These are phyloP conservation scores for Russula foetens DNA, from an alignment of 768 basidiomycete genomes.

Conservation along the genomic window DNA sequence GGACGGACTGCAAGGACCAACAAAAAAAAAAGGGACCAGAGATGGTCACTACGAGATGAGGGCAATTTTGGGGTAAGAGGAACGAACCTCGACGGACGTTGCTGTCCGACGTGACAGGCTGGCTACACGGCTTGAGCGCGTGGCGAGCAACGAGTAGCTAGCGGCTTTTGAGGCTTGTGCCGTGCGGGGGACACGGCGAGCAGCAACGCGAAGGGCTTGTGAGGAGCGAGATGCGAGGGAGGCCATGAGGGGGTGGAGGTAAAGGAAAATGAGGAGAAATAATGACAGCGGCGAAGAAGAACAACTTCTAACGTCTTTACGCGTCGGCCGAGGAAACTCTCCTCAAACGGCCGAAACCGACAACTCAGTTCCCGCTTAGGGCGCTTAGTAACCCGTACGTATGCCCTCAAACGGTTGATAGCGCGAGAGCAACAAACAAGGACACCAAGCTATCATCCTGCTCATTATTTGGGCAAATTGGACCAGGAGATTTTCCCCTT, in stretches of 20 bases:
- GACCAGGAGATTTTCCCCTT: not conserved
- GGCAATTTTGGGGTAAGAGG: not conserved
- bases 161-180: conserved; percentile 40
- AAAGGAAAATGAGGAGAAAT: not conserved
- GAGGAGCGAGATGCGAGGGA: conserved; percentile 58
- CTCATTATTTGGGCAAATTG: no score
- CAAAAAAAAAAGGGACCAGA: not conserved
- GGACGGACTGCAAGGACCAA: conserved; percentile 36
- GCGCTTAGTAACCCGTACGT: no score
- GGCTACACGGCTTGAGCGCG: conserved; percentile 30
- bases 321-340: no score
- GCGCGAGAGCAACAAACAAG: no score
- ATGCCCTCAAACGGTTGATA: no score
- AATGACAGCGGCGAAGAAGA: not conserved
- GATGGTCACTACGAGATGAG: not conserved
- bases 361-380: no score
- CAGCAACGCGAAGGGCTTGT: conserved; percentile 53
- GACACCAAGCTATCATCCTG: no score
- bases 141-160: conserved; percentile 49
- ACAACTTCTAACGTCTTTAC: no score
- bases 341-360: no score
- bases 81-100: not conserved
- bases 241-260: no score
- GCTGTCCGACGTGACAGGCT: conserved; percentile 18
- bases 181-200: conserved; percentile 56